Evolutionary conservation across 1,284 basidiomycete genomes (phyloP).

Genomic region (Ceratobasidium sp.): DNA sequence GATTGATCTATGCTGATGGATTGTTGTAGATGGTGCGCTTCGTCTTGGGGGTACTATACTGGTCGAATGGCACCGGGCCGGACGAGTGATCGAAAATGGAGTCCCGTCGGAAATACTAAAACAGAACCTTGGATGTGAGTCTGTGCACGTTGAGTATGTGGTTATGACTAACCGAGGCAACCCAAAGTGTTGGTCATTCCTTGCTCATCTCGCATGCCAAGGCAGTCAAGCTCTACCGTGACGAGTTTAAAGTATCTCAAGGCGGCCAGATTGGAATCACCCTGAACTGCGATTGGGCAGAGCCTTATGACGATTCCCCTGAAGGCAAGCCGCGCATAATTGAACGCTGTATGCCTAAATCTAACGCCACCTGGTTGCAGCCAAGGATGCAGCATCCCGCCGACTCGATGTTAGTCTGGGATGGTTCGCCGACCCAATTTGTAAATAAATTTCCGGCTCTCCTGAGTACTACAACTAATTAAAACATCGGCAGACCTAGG

Average conservation of each 20-base stretch:
- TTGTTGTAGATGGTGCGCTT: conserved; percentile 58
- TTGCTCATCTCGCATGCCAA: conserved; percentile 72
- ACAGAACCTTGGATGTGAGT: conserved; percentile 76
- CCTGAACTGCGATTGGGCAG: conserved; percentile 71
- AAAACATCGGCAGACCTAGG: conserved; percentile 75
- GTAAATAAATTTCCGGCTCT: background rate
- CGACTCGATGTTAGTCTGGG: conserved; percentile 55
- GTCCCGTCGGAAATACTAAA: conserved; percentile 62
- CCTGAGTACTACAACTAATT: background rate
- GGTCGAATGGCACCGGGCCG: conserved; percentile 71
- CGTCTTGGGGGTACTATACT: conserved; percentile 68
- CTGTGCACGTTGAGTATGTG: conserved; percentile 23
- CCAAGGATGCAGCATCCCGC: conserved; percentile 49
- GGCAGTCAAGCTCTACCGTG: conserved; percentile 67
- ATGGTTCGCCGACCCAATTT: conserved; percentile 47
- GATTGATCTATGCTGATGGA: background rate
- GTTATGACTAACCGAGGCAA: background rate
- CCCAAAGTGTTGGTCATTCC: conserved; percentile 66
- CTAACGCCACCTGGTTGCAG: background rate
- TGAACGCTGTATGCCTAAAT: conserved; percentile 61
- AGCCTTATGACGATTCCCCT: conserved; percentile 68
- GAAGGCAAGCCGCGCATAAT: conserved; percentile 65
- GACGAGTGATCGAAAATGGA: conserved; percentile 62
- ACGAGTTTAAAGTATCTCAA: conserved; percentile 62
- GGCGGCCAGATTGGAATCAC: conserved; percentile 74